Base-by-base conservation (phyloP, 2,329 filamentous ascomycete genomes). In the Pseudocercospora fuligena region DNA sequence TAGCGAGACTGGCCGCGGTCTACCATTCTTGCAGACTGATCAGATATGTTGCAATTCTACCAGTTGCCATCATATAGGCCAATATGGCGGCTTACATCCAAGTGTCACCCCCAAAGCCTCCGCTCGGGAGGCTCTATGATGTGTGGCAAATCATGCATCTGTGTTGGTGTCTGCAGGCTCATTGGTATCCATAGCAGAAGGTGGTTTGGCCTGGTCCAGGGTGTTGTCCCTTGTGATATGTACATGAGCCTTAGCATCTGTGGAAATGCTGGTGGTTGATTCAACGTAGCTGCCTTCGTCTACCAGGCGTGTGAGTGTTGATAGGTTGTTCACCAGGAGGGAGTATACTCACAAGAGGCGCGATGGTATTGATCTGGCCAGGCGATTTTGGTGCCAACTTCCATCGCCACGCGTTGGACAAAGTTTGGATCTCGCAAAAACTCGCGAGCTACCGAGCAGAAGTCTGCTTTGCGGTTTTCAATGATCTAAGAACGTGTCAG, bases 301-400 rank as follows among this genome's bases (percentile, higher is more conserved):
- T 56, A 29, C 3, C 16, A 56, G 27, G 3, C 8, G 1, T n/a
- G 4, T 56, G 7, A 56, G 51, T 19, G 11, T 16, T 19, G 9
- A 25, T 3, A 14, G 12, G 9, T 5, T 1, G 5, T n/a, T 1
- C 21, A 25, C 2, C 11, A 8, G 51, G 2, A 56, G 16, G 1
- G 8, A 16, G 8, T 21, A 9, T 5, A 56, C 51, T 33, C 25
- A 56, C 51, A 29, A 11, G 51, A 56, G 51, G 51, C 51, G 14
- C 51, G 51, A 33, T 56, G 51, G 21, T 56, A 56, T 8, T 56
- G 51, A 56, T 56, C 51, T 19, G 51, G 51, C 51, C 51, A 56
- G 33, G 51, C 21, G 3, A 56, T 56, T n/a, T 56, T 56, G 1
- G 51, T 56, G 12, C 51, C 51, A 23, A 56, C 51, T 56, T 56